These are phyloP conservation scores for Trichoderma oligosporum DNA, from an alignment of 2,329 filamentous ascomycete genomes.

Conservation along the genomic window DNA sequence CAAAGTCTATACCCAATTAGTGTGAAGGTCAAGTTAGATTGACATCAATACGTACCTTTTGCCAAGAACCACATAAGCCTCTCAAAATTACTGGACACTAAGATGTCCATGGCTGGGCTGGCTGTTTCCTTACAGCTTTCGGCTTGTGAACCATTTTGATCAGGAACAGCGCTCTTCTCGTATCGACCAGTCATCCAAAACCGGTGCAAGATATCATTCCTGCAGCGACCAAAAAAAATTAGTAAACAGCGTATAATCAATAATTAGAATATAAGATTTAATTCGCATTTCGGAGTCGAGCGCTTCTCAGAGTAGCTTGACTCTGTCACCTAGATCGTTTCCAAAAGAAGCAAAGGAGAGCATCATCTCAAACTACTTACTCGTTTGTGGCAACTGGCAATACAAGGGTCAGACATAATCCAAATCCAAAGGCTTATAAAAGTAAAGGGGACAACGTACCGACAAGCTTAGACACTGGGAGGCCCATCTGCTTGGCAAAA, in stretches of 20 bases:
- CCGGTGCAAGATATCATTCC: slow-evolving; percentile 89
- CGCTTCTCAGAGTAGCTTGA: too few relatives aligned
- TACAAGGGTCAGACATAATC: not conserved
- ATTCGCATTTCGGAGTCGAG: too few relatives aligned
- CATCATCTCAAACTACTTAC: not conserved
- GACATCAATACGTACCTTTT: not conserved
- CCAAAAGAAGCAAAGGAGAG: too few relatives aligned
- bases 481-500: slow-evolving; percentile 85
- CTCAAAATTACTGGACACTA: slow-evolving; percentile 96
- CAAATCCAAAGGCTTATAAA: fast-evolving
- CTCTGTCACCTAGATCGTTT: too few relatives aligned
- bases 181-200: slow-evolving; percentile 92
- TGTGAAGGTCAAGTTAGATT: not conserved
- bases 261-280: too few relatives aligned
- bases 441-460: slow-evolving; percentile 51
- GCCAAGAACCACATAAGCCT: slow-evolving; percentile 90
- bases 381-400: slow-evolving; percentile 64
- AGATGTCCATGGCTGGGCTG: slow-evolving; percentile 95
- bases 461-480: slow-evolving; percentile 82
- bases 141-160: slow-evolving; percentile 43
- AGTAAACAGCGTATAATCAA: too few relatives aligned
- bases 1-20: slow-evolving; percentile 55
- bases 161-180: slow-evolving; percentile 62
- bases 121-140: slow-evolving; percentile 57
- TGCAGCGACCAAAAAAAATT: not conserved